Percentiles rank a stretch among this genome's conserved stretches.
Evolutionary conservation across 139 green algal species (phyloP).

Genomic region (Zygnema circumcarinatum): DNA sequence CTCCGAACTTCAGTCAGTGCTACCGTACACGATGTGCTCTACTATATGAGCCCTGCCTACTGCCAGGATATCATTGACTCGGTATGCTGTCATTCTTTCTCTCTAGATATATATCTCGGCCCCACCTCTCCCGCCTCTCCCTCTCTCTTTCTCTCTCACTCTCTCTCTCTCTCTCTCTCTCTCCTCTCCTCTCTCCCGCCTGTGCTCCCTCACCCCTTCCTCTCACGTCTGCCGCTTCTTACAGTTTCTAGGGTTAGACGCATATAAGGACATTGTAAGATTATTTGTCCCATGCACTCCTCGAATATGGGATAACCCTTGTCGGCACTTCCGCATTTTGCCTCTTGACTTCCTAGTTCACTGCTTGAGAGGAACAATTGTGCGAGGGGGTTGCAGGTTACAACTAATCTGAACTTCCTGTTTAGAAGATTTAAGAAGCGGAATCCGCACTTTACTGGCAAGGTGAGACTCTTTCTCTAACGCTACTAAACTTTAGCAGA

Average conservation of each 20-base stretch:
- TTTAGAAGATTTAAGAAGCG: conserved; percentile 69
- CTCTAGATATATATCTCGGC: not conserved
- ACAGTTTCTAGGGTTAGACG: too few species aligned
- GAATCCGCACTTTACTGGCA: conserved; percentile 75
- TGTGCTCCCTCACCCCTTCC: not conserved
- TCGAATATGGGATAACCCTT: too few species aligned
- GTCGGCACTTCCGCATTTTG: too few species aligned
- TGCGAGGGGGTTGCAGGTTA: conserved; percentile 49
- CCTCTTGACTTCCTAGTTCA: too few species aligned
- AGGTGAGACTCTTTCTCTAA: conserved; percentile 1
- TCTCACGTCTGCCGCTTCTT: conserved; percentile 16
- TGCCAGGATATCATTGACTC: conserved; percentile 72
- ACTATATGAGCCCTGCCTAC: conserved; percentile 76
- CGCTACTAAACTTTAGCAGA: too few species aligned
- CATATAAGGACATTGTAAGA: too few species aligned
- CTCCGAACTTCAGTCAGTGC: conserved; percentile 68
- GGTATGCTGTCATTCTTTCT: conserved; percentile 44
- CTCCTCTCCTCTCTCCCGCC: not conserved
- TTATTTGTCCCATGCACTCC: too few species aligned
- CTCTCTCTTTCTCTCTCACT: not conserved
- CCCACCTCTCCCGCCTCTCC: too few species aligned
- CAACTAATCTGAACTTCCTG: conserved; percentile 67
- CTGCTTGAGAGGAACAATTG: too few species aligned
- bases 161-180: not conserved
- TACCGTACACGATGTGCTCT: conserved; percentile 80